A percentile compares a stretch with the other conserved stretches of the same genome.
Conservation (phyloP, 805 yeast genomes). For the Wickerhamomyces hampshirensis region DNA sequence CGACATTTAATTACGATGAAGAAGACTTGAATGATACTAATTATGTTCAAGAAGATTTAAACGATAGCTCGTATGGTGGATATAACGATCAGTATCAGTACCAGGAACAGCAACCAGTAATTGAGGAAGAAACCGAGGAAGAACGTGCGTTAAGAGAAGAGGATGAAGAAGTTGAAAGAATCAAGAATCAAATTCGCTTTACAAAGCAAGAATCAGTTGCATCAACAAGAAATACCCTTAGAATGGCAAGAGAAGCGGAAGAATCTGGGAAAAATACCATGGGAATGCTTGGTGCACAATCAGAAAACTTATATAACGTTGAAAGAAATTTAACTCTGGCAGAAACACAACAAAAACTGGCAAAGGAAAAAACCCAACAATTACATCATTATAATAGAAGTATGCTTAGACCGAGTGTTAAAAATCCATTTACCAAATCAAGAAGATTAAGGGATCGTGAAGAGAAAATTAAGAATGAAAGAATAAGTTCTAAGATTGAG, state of each 20-base stretch:
- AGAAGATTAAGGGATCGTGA: slow-evolving; percentile 72
- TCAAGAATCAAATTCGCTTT: slow-evolving; percentile 76
- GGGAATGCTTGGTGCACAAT: slow-evolving; percentile 92
- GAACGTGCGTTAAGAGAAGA: slow-evolving; percentile 45
- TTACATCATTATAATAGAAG: slow-evolving; percentile 75
- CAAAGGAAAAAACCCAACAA: slow-evolving; percentile 78
- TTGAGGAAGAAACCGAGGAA: slow-evolving; percentile 19
- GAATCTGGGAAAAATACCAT: slow-evolving; percentile 74
- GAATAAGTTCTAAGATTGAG: slow-evolving; percentile 55
- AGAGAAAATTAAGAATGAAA: slow-evolving; percentile 55
- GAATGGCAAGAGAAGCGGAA: slow-evolving; percentile 68
- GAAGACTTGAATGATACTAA: slow-evolving; percentile 27
- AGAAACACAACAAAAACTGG: slow-evolving; percentile 74
- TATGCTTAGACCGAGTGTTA: slow-evolving; percentile 72
- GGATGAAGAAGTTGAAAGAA: slow-evolving; percentile 85
- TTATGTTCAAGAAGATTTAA: slow-evolving; percentile 23
- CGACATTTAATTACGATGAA: slow-evolving; percentile 17
- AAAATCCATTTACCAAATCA: slow-evolving; percentile 86
- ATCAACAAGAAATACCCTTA: slow-evolving; percentile 78
- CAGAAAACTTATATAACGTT: slow-evolving; percentile 75
- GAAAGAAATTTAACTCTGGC: slow-evolving; percentile 75
- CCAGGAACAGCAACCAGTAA: slow-evolving; percentile 18
- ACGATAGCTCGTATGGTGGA: slow-evolving; percentile 14
- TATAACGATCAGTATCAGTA: slow-evolving; percentile 30
- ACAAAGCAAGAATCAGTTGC: slow-evolving; percentile 84